A percentile compares a stretch with the other conserved stretches of the same genome.
Conservation (phyloP, 2,329 filamentous ascomycete genomes). For the Periconia digitata region DNA sequence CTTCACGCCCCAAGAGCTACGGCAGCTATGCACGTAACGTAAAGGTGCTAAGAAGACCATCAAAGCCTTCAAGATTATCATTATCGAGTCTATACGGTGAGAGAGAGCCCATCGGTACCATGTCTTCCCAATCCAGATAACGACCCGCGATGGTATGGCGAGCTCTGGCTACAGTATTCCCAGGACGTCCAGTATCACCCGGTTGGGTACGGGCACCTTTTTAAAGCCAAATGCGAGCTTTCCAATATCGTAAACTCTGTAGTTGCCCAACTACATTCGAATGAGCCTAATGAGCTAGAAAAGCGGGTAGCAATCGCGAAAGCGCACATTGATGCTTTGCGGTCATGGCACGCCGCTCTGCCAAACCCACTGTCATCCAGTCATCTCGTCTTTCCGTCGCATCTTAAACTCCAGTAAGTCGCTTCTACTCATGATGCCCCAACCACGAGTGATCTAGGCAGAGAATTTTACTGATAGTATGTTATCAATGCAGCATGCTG, state of each 20-base stretch:
- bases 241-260: not conserved
- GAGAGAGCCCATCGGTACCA: too few relatives aligned
- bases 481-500: not conserved
- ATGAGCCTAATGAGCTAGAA: not conserved
- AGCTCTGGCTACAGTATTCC: constrained; percentile 2
- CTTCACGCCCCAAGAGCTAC: not conserved
- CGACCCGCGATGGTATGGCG: not conserved
- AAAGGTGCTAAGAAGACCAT: not conserved
- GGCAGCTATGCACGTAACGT: not conserved
- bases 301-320: not conserved
- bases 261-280: not conserved
- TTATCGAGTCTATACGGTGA: not conserved
- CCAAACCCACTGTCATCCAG: not conserved
- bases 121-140: not conserved
- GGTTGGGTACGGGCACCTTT: not conserved
- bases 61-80: constrained; percentile 1
- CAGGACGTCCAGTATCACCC: not conserved
- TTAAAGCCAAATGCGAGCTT: constrained; percentile 1
- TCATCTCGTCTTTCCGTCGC: constrained; percentile 3
- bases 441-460: too few relatives aligned
- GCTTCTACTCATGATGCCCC: too few relatives aligned
- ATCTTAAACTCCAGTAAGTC: constrained; percentile 4
- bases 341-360: not conserved
- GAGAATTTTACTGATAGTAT: too few relatives aligned
- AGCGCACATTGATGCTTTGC: not conserved